Evolutionary conservation across 805 yeast genomes (phyloP), one percentile per base, ranked within the genome.

Genomic region (Yamadazyma laniorum): DNA sequence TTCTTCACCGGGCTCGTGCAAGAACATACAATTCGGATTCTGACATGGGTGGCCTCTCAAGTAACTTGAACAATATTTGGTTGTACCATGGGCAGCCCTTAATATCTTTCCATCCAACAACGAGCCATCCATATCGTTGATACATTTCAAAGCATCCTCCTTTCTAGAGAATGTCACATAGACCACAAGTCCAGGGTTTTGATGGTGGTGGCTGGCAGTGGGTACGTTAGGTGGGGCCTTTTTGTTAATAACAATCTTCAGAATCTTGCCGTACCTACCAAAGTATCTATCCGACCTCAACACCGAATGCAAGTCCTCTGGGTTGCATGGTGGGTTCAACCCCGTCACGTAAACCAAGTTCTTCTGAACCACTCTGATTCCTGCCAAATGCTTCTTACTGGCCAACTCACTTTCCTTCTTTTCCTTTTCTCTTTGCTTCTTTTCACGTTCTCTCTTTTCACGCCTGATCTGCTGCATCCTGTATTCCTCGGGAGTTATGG

Each of bases 1-100:
- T 61, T 93, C 99, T 69, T 93, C 99, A 42, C 99, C 99, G 5
- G 99, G 99, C 63, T 93, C 99, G 61, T 93, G 99, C 53, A 93
- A 73, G 55, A 93, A 93, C 99, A 93, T 93, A 74, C 99, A 93
- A 56, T 89, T 88, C 45, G 98, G 98, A 63, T 93, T 93, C 43
- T 96, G 99, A 66, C 99, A 93, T 7, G 93, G 83, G 59, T 87
- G 95, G 25, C 96, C 97, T 50, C 97, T 76, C 47, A 93, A 68
- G 58, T 93, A 93, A 3, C 95, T 84, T n/a, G 96, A 87, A 61
- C 99, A 93, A 67, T 93, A 93, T 63, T 93, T 93, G 9, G 99
- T 93, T 4, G 99, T 93, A 58, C 99, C 99, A 61, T 90, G 95
- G 0, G 98, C 97, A 12, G 99, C 99, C 44, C 91, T 75, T 46